Evolutionary conservation across 768 basidiomycete genomes (phyloP).

Genomic region (Russula compacta): DNA sequence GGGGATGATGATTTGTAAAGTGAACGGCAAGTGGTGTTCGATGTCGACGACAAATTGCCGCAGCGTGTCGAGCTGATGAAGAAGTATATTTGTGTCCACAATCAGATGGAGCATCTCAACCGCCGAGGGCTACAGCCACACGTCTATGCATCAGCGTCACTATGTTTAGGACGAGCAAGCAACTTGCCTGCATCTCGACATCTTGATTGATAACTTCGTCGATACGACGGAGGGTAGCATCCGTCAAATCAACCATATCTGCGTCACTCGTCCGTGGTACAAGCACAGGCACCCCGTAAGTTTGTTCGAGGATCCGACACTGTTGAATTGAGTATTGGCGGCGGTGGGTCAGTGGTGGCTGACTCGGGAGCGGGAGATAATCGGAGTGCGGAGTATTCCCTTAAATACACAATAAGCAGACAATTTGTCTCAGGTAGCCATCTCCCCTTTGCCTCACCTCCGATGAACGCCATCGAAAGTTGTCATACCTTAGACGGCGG

Average conservation of each 20-base stretch:
- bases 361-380: no score
- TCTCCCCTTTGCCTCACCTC: no score
- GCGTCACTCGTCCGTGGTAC: background rate
- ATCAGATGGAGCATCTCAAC: constrained; percentile 40
- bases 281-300: background rate
- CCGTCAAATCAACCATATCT: constrained; percentile 5
- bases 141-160: background rate
- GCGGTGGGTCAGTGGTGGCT: background rate
- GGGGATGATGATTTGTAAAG: constrained; percentile 53
- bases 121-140: background rate
- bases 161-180: background rate
- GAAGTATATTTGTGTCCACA: constrained; percentile 71
- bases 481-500: background rate
- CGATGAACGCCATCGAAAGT: background rate
- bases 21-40: constrained; percentile 39
- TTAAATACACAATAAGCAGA: background rate
- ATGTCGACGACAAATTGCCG: constrained; percentile 56
- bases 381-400: background rate
- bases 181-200: constrained; percentile 61
- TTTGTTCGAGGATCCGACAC: background rate
- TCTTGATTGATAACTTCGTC: constrained; percentile 52
- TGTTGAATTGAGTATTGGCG: background rate
- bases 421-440: background rate
- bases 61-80: constrained; percentile 57
- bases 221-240: constrained; percentile 42